Conservation (phyloP, 2,329 filamentous ascomycete genomes). For the Colletotrichum sublineola region DNA sequence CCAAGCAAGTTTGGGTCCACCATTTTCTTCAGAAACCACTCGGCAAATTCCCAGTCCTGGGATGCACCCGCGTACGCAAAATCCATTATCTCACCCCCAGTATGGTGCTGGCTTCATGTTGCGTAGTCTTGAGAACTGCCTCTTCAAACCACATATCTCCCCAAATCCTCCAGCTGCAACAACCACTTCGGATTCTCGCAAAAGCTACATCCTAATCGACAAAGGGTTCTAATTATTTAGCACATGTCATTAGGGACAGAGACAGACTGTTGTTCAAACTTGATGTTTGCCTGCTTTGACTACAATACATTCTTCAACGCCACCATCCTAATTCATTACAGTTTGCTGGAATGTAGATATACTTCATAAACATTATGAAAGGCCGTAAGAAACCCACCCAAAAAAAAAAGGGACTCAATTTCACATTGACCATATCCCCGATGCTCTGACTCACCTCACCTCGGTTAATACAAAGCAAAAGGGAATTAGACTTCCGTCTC, state of each 20-base stretch:
- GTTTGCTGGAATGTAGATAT: slow-evolving; percentile 4
- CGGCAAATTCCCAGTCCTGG: too few relatives aligned
- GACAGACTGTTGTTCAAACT: slow-evolving; percentile 10
- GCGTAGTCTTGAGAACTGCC: not conserved
- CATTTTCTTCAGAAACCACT: too few relatives aligned
- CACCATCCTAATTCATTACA: not conserved
- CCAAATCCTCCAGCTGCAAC: not conserved
- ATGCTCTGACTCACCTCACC: not conserved
- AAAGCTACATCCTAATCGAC: not conserved
- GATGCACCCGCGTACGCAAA: too few relatives aligned
- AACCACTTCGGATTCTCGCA: not conserved
- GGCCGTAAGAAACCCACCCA: not conserved
- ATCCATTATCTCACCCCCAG: not conserved
- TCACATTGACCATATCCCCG: not conserved
- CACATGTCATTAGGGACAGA: not conserved
- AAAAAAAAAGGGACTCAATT: not conserved
- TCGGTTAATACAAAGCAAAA: not conserved
- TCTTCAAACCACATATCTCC: not conserved
- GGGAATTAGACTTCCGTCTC: slow-evolving; percentile 77
- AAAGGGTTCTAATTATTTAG: not conserved
- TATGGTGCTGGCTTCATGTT: not conserved
- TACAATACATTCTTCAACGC: slow-evolving; percentile 20
- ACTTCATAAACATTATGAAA: slow-evolving; percentile 12
- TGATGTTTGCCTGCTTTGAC: slow-evolving; percentile 27
- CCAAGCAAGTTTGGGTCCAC: too few relatives aligned